Conservation (phyloP, 176 grass and related monocot genomes). For the Oryza longistaminata region DNA sequence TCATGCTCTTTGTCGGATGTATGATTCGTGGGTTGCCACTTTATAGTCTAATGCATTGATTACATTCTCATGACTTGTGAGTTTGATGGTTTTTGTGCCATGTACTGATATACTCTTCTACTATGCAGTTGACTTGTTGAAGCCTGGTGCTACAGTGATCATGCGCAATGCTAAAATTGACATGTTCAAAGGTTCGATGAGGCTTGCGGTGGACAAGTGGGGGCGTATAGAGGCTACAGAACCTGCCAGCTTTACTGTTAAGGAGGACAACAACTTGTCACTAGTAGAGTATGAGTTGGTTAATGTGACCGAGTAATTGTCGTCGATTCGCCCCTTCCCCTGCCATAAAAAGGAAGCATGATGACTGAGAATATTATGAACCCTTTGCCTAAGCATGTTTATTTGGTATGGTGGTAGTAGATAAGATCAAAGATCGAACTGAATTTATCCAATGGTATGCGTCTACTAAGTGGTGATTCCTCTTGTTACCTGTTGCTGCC, state of each 20-base stretch:
- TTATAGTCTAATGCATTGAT: not conserved
- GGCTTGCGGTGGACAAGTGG: slow-evolving; percentile 91
- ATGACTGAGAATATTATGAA: slow-evolving; percentile 29
- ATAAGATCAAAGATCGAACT: slow-evolving; percentile 24
- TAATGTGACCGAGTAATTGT: slow-evolving; percentile 63
- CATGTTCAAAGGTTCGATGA: slow-evolving; percentile 93
- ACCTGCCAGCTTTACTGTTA: slow-evolving; percentile 73
- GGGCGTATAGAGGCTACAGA: slow-evolving; percentile 73
- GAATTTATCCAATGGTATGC: slow-evolving; percentile 16
- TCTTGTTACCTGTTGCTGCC: slow-evolving; percentile 16
- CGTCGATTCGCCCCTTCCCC: not conserved
- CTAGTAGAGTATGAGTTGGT: slow-evolving; percentile 89
- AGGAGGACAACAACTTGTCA: slow-evolving; percentile 84
- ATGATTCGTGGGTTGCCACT: not conserved
- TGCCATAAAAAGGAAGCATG: slow-evolving; percentile 42
- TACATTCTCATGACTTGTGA: not conserved
- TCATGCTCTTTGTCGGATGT: not conserved
- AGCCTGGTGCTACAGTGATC: slow-evolving; percentile 63
- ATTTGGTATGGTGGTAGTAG: slow-evolving; percentile 42
- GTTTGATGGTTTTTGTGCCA: not conserved
- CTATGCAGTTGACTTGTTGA: slow-evolving; percentile 69
- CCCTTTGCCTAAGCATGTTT: slow-evolving; percentile 35
- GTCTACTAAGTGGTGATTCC: slow-evolving; percentile 9
- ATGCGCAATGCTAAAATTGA: slow-evolving; percentile 90
- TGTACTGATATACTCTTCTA: not conserved